Percentiles rank a stretch among this genome's conserved stretches.
These are phyloP conservation scores for Rhizomucor miehei DNA, from an alignment of 371 early-diverging fungal genomes.

Conservation along the genomic window DNA sequence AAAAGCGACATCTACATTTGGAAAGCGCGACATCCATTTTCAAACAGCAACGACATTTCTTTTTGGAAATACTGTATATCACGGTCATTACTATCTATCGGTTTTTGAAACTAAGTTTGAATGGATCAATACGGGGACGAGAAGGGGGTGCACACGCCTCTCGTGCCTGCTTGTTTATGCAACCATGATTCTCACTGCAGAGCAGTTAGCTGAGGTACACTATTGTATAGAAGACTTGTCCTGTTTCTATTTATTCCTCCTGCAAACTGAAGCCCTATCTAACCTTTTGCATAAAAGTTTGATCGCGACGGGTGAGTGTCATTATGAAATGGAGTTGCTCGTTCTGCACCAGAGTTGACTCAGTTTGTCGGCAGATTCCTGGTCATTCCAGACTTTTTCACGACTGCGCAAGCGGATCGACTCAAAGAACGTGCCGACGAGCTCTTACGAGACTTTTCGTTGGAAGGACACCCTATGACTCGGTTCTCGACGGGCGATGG, in stretches of 20 bases:
- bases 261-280: too few species aligned
- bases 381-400: conserved; percentile 7
- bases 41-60: too few species aligned
- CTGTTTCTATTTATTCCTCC: too few species aligned
- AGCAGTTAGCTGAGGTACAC: conserved; percentile 5
- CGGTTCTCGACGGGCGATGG: conserved; percentile 73
- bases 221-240: not conserved
- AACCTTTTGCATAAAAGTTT: conserved; percentile 14
- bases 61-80: too few species aligned
- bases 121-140: too few species aligned
- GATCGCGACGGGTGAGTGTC: conserved; percentile 26
- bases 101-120: too few species aligned
- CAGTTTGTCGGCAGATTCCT: not conserved
- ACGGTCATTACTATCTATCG: too few species aligned
- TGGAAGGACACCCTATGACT: conserved; percentile 78
- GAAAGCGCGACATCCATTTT: not conserved
- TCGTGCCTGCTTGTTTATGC: too few species aligned
- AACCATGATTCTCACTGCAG: conserved; percentile 2
- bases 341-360: not conserved
- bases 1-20: too few species aligned
- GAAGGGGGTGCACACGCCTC: too few species aligned
- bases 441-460: conserved; percentile 63
- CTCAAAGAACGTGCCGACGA: conserved; percentile 55
- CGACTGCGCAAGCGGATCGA: conserved; percentile 5
- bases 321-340: not conserved